A percentile compares a stretch with the other conserved stretches of the same genome.
Conservation (phyloP, 495 filamentous ascomycete species). For the Aspergillus mulundensis region DNA sequence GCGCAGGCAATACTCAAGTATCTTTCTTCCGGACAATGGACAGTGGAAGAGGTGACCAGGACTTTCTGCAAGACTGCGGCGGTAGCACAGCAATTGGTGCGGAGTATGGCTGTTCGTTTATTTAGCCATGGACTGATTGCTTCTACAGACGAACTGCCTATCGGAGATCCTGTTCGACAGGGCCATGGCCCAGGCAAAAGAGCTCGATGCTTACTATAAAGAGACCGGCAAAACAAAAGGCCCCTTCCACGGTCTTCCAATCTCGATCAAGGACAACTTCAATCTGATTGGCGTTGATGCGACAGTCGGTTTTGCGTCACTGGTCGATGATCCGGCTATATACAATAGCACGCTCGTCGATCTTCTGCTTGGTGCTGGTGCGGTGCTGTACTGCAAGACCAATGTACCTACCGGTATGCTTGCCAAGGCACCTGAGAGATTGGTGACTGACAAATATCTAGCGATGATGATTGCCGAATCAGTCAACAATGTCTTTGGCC, state of each 20-base stretch:
- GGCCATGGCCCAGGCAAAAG: constrained; percentile 32
- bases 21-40: constrained; percentile 13
- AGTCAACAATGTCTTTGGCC: constrained; percentile 12
- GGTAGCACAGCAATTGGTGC: constrained; percentile 49
- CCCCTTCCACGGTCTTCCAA: constrained; percentile 60
- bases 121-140: neutral
- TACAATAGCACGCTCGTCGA: constrained; percentile 17
- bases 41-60: constrained; percentile 36
- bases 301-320: constrained; percentile 19
- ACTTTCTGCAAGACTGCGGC: constrained; percentile 55
- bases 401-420: constrained; percentile 6
- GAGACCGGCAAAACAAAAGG: constrained; percentile 43
- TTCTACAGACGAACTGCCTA: constrained; percentile 47
- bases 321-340: constrained; percentile 18
- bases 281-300: constrained; percentile 20
- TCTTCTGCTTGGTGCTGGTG: constrained; percentile 9
- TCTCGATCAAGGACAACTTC: constrained; percentile 29
- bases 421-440: neutral
- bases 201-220: constrained; percentile 33
- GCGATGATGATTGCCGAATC: constrained; percentile 13
- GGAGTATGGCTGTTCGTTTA: neutral
- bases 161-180: constrained; percentile 54
- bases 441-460: neutral
- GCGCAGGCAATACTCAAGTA: constrained; percentile 9
- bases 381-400: constrained; percentile 17